These are phyloP conservation scores for Cunninghamia lanceolata DNA, from an alignment of 75 land plant genomes.

Conservation along the genomic window DNA sequence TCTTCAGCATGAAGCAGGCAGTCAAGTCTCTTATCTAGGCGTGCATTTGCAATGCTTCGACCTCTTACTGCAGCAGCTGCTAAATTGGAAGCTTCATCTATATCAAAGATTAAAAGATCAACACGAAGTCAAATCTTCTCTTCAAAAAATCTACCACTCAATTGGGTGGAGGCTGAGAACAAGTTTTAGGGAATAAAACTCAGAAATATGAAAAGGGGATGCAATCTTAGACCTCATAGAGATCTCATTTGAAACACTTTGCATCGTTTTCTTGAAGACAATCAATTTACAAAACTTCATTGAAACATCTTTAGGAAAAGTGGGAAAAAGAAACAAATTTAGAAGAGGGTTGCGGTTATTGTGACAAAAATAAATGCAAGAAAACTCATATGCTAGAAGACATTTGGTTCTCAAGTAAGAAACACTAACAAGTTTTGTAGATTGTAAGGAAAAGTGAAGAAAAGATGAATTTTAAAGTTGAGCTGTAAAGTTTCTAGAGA, in stretches of 20 bases:
- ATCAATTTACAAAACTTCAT: not conserved
- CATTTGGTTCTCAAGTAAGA: not conserved
- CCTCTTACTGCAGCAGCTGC: conserved; percentile 20
- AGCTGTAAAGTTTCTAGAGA: not conserved
- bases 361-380: not conserved
- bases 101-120: not conserved
- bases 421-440: not conserved
- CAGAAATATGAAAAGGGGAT: not conserved
- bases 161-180: not conserved
- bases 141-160: not conserved
- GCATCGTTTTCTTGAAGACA: not conserved
- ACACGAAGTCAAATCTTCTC: not conserved
- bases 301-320: not conserved
- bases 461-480: not conserved
- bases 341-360: not conserved
- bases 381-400: not conserved
- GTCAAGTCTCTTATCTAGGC: conserved; percentile 55
- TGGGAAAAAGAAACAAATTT: not conserved
- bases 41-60: conserved; percentile 27
- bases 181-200: not conserved
- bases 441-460: not conserved
- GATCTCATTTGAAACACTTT: not conserved
- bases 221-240: not conserved
- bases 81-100: conserved; percentile 54
- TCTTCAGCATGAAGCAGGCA: conserved; percentile 76